Conservation (phyloP, 768 basidiomycete genomes). For the Tulasnella calospora region DNA sequence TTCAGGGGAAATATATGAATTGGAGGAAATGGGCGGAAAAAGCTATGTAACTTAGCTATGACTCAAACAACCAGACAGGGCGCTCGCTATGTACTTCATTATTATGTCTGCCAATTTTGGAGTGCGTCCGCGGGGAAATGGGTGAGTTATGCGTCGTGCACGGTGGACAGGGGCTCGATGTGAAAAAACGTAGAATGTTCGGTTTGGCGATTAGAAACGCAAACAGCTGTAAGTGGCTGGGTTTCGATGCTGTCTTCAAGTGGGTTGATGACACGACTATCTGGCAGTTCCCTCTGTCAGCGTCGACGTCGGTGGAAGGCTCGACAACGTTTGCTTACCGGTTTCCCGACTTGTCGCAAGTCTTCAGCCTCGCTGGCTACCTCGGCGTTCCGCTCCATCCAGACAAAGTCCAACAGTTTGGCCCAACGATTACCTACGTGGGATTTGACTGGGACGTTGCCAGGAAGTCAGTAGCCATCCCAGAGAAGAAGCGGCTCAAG, state of each 20-base stretch:
- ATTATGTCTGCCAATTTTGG: no score
- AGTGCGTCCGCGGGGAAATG: no score
- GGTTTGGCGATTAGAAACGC: no score
- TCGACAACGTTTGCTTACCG: background rate
- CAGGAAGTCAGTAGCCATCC: background rate
- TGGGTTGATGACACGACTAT: constrained; percentile 38
- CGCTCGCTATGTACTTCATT: no score
- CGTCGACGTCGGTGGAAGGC: no score
- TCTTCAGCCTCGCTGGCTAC: background rate
- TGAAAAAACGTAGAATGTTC: no score
- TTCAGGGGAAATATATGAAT: no score
- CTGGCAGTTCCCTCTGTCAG: background rate
- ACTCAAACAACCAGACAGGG: no score
- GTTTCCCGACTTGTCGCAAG: background rate
- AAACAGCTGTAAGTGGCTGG: background rate
- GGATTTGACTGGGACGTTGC: constrained; percentile 3
- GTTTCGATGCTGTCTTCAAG: constrained; percentile 25
- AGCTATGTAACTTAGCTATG: no score
- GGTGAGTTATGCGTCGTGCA: no score
- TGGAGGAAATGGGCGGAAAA: no score
- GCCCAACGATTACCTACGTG: background rate
- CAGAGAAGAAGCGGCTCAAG: background rate
- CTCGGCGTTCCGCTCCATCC: background rate
- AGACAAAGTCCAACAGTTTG: background rate
- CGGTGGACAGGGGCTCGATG: no score